phyloP scores from a whole-genome alignment of 139 green algal genomes.

The Chlamydomonas sp. region DNA sequence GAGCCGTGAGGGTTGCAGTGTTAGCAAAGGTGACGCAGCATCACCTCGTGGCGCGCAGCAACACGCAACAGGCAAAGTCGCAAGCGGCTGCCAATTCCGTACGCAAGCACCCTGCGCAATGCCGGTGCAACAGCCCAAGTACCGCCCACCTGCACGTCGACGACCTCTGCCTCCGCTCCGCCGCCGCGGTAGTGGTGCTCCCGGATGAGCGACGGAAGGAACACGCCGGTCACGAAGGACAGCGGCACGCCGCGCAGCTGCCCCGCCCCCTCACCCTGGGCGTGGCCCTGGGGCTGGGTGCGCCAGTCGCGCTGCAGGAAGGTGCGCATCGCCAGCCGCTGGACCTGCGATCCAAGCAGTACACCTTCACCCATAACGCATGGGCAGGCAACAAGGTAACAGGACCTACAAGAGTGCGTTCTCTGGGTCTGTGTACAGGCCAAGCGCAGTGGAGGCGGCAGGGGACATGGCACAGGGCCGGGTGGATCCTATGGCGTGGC shows the following conservation, averaged over 20 bases:
- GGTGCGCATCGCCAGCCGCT: slow-evolving; percentile 45
- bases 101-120: too few species aligned
- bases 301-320: slow-evolving; percentile 59
- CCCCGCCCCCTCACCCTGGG: background rate
- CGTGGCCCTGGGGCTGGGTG: background rate
- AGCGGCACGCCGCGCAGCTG: slow-evolving; percentile 16
- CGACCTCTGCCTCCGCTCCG: background rate
- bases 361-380: too few species aligned
- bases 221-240: slow-evolving; percentile 35
- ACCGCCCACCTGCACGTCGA: slow-evolving; percentile 33
- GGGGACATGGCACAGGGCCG: background rate
- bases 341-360: slow-evolving; percentile 30
- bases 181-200: slow-evolving; percentile 49
- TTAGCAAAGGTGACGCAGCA: too few species aligned
- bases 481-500: background rate
- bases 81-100: too few species aligned
- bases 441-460: background rate
- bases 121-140: too few species aligned
- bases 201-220: slow-evolving; percentile 44
- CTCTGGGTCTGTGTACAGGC: too few species aligned
- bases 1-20: too few species aligned
- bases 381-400: background rate
- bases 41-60: too few species aligned
- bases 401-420: too few species aligned
- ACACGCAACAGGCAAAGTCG: background rate